Percentiles rank a stretch among this genome's conserved stretches.
phyloP scores from a whole-genome alignment of 2,329 filamentous ascomycete species.

The Colletotrichum sp. region DNA sequence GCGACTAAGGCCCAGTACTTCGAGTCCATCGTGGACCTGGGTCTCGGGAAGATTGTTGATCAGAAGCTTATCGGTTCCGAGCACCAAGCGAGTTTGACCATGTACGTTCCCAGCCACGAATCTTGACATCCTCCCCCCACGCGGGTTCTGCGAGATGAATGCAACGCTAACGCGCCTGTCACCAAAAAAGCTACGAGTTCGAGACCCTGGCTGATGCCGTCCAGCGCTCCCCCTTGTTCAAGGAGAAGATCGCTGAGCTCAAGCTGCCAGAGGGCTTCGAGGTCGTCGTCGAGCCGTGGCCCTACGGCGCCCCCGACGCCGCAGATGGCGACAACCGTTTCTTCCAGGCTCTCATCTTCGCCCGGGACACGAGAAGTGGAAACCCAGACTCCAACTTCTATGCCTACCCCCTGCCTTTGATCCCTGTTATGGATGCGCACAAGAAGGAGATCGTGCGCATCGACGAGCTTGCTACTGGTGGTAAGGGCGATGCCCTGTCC shows the following conservation, averaged over 20 bases:
- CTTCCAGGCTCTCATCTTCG: slow-evolving; percentile 39
- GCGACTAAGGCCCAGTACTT: slow-evolving; percentile 29
- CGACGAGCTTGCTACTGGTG: slow-evolving; percentile 37
- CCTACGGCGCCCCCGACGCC: slow-evolving; percentile 32
- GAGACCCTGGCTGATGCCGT: slow-evolving; percentile 35
- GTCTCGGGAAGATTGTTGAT: slow-evolving; percentile 23
- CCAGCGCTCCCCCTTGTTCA: slow-evolving; percentile 30
- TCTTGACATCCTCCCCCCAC: neutral
- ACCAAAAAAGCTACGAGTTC: slow-evolving; percentile 32
- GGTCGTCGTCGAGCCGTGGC: slow-evolving; percentile 49
- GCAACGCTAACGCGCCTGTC: neutral
- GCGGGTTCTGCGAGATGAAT: neutral
- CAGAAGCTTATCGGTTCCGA: slow-evolving; percentile 30
- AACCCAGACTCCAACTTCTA: slow-evolving; percentile 53
- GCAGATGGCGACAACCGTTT: slow-evolving; percentile 31
- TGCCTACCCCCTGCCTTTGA: slow-evolving; percentile 50
- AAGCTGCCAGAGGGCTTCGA: slow-evolving; percentile 33
- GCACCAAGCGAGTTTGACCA: slow-evolving; percentile 31
- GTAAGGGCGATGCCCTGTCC: slow-evolving; percentile 24
- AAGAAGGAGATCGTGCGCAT: slow-evolving; percentile 35
- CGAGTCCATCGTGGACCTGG: slow-evolving; percentile 39
- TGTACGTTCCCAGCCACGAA: slow-evolving; percentile 25
- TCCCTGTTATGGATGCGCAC: slow-evolving; percentile 42
- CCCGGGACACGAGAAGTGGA: slow-evolving; percentile 29
- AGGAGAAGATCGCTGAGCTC: slow-evolving; percentile 32